phyloP scores from a whole-genome alignment of 2,329 filamentous ascomycete genomes.

The Amauroascus verrucosus region DNA sequence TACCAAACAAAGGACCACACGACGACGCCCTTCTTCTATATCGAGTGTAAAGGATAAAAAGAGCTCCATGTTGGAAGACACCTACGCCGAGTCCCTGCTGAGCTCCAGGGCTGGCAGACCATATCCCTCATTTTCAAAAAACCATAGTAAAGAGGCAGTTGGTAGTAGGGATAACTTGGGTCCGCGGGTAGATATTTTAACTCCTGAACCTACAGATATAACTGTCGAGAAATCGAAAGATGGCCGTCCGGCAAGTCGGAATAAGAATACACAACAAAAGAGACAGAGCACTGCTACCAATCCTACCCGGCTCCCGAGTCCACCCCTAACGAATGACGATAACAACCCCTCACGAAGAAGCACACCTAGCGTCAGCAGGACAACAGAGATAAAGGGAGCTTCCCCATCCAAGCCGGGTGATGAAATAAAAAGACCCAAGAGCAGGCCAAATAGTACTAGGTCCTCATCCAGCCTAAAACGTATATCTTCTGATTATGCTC shows the following conservation, averaged over 20 bases:
- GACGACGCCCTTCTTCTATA: conserved; percentile 18
- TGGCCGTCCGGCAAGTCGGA: conserved; percentile 11
- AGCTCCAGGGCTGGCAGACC: conserved; percentile 47
- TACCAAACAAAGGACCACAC: conserved; percentile 15
- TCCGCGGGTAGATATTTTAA: conserved; percentile 38
- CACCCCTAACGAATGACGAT: conserved; percentile 39
- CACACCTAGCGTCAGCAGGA: conserved; percentile 25
- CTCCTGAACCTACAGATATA: conserved; percentile 60
- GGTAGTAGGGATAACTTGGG: conserved; percentile 48
- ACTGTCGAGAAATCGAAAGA: conserved; percentile 33
- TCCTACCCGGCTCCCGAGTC: conserved; percentile 35
- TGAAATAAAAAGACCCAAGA: conserved; percentile 29
- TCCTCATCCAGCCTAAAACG: conserved; percentile 36
- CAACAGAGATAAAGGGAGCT: conserved; percentile 24
- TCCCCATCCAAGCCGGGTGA: conserved; percentile 14
- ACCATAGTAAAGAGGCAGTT: conserved; percentile 79
- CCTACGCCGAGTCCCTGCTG: conserved; percentile 27
- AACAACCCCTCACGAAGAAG: conserved; percentile 27
- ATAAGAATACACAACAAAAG: conserved; percentile 18
- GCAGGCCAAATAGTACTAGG: conserved; percentile 29
- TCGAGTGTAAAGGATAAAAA: conserved; percentile 14
- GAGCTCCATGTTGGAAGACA: conserved; percentile 14
- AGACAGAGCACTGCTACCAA: conserved; percentile 19
- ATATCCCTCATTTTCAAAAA: conserved; percentile 79
- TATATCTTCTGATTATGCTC: conserved; percentile 29